Evolutionary conservation across 164 flowering plant species (phyloP).

Genomic region (Umbilicus rupestris): DNA sequence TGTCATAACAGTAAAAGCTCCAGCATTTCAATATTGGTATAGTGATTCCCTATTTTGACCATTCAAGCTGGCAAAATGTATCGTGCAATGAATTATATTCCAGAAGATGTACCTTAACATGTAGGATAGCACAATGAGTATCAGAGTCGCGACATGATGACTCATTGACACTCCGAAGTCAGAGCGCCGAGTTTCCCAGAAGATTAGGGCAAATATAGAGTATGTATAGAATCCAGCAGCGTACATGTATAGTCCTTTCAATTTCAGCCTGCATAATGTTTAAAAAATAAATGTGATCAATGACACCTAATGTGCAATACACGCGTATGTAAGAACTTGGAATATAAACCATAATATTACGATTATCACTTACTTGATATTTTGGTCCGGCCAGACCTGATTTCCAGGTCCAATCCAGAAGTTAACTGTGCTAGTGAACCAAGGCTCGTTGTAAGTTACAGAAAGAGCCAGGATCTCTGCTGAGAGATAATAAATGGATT

Average conservation of each 20-base stretch:
- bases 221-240: constrained; percentile 84
- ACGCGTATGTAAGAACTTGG: background rate
- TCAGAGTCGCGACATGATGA: constrained; percentile 75
- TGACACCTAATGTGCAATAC: background rate
- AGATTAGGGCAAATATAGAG: constrained; percentile 82
- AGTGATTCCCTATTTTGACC: background rate
- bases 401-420: constrained; percentile 93
- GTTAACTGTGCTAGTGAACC: constrained; percentile 69
- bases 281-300: background rate
- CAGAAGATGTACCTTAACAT: constrained; percentile 42
- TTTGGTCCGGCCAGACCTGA: constrained; percentile 91
- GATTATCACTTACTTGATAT: constrained; percentile 52
- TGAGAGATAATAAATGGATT: constrained; percentile 76
- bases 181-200: constrained; percentile 95
- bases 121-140: constrained; percentile 76
- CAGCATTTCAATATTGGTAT: background rate
- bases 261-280: constrained; percentile 45
- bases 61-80: background rate
- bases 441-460: constrained; percentile 86
- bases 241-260: constrained; percentile 78
- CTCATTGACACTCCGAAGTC: constrained; percentile 94
- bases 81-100: background rate
- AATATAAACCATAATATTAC: background rate
- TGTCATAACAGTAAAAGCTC: background rate
- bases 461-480: constrained; percentile 71